These are phyloP conservation scores for Flaveria linearis DNA, from an alignment of 129 eudicot genomes.

Conservation along the genomic window DNA sequence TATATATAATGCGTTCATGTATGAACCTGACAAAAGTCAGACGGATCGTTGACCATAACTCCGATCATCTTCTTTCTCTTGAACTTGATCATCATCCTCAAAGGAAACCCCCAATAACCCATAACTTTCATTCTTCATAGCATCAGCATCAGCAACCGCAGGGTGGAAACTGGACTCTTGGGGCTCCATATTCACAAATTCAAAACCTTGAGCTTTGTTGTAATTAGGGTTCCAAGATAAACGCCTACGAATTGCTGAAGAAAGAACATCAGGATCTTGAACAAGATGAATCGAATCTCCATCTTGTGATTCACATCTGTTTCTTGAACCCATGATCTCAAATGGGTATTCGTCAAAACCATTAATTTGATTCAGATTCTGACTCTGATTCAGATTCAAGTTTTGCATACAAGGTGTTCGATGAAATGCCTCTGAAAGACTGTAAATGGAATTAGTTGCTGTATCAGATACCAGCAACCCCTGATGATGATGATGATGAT, in stretches of 20 bases:
- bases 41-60: too few relatives aligned
- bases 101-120: background rate
- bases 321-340: background rate
- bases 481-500: constrained; percentile 1
- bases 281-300: background rate
- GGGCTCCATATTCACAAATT: background rate
- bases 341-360: background rate
- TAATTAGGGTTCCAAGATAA: background rate
- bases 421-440: background rate
- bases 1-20: too few relatives aligned
- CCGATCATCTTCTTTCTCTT: constrained; percentile 3
- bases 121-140: background rate
- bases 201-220: background rate
- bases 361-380: background rate
- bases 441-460: background rate
- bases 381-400: background rate
- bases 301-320: too few relatives aligned
- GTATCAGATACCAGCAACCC: background rate
- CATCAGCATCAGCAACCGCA: background rate
- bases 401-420: background rate
- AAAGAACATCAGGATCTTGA: background rate
- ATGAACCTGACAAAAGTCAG: too few relatives aligned
- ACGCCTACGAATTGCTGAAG: background rate
- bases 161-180: background rate
- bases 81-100: background rate